Evolutionary conservation across 1,284 basidiomycete species (phyloP), one percentile per base, ranked within the genome.

Genomic region (Trichosporon sp.): DNA sequence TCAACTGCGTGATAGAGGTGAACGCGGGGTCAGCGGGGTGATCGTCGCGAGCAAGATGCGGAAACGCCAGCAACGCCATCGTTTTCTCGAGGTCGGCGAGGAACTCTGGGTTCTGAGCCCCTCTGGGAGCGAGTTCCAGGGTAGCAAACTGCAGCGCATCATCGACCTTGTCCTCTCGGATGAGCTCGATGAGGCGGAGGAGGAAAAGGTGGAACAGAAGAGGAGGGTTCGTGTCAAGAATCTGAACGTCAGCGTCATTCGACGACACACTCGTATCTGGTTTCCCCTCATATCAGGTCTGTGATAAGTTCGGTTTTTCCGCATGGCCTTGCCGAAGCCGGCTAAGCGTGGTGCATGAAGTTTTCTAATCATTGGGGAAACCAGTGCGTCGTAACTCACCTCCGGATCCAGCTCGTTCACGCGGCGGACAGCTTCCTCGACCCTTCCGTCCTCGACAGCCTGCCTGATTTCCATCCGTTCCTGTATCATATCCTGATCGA

Each of bases 321-420:
- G 78, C 81, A 82, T 80, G 80, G 80, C 82, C 81, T 73, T 75
- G 78, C 77, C 60, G 72, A 75, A 74, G 76, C 77, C 87, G 89
- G 86, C 90, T 98, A 87, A 89, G 95, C 91, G 95, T 98, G 95
- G 95, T 98, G 95, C 95, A 98, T 97, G 94, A 92, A 83, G 77
- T 78, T 91, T 87, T 87, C 90, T 93, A 64, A 95, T 95, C 93
- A 83, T 91, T 81, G 81, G 80, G 80, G 75, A 70, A 58, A 42
- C 7, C 12, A 56, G 34, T 63, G 32, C 25, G 38, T 35, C 73
- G 68, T 70, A 51, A 84, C 93, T 85, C 83, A 98, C 96, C 90
- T 98, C 95, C 35, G 95, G 94, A 81, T 98, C 93, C 71, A 99
- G 84, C 80, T 98, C 95, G 78, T 98, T 98, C 63, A 97, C 93